Evolutionary conservation across 306 rosid species (phyloP).

Genomic region (Luffa aegyptiaca): DNA sequence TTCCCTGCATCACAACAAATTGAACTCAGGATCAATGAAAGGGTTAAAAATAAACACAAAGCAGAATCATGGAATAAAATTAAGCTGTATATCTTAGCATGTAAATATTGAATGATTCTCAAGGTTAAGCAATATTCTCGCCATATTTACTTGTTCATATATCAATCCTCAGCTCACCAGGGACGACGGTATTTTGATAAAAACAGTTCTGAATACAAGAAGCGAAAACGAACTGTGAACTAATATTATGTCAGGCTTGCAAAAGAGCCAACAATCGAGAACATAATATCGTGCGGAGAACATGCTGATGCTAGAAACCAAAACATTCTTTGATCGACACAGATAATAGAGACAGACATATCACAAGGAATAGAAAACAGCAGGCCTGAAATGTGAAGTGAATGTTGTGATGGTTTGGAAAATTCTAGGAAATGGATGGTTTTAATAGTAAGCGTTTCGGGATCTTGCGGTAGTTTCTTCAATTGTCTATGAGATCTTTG

Average conservation of each 20-base stretch:
- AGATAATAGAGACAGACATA: neutral
- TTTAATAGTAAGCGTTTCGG: neutral
- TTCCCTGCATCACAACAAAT: slow-evolving; percentile 7
- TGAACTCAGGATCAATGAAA: neutral
- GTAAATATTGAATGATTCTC: neutral
- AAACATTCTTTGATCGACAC: neutral
- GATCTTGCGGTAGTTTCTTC: neutral
- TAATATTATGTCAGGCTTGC: neutral
- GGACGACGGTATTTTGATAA: neutral
- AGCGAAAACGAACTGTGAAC: neutral
- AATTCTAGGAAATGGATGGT: neutral
- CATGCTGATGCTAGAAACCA: neutral
- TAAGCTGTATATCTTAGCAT: neutral
- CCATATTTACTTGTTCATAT: neutral
- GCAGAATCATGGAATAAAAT: neutral
- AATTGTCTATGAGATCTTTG: neutral
- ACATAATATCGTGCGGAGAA: neutral
- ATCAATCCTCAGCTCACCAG: neutral
- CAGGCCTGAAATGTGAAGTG: neutral
- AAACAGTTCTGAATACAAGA: neutral
- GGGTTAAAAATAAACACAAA: neutral
- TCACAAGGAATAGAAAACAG: neutral
- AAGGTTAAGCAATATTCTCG: neutral
- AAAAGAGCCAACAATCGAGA: neutral
- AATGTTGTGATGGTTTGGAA: neutral